Conservation (phyloP, 2,329 filamentous ascomycete species). For the Fusarium sp. region DNA sequence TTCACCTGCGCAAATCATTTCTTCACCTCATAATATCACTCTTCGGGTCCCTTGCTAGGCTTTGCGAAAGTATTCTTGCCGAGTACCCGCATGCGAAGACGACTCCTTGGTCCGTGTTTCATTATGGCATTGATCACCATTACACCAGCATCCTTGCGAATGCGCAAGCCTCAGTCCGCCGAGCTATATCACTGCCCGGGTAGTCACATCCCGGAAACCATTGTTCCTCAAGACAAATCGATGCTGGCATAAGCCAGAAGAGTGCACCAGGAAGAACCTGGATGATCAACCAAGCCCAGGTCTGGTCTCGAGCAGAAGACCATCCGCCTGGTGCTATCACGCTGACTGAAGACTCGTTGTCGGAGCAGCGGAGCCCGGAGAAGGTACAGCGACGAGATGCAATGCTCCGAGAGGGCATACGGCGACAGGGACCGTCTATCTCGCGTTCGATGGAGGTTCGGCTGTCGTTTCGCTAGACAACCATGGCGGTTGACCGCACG, state of each 20-base stretch:
- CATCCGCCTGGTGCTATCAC: neutral
- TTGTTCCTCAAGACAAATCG: neutral
- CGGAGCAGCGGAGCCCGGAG: conserved; percentile 29
- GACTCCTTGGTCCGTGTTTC: neutral
- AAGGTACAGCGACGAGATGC: conserved; percentile 29
- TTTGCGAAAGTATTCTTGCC: neutral
- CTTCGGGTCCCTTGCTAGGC: neutral
- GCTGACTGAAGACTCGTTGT: conserved; percentile 6
- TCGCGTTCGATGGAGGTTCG: neutral
- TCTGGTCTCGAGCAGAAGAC: neutral
- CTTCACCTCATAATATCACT: neutral
- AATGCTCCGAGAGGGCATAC: neutral
- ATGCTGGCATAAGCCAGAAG: neutral
- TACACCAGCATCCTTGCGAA: neutral
- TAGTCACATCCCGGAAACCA: neutral
- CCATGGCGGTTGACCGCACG: neutral
- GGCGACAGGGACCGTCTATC: neutral
- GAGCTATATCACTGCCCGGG: neutral
- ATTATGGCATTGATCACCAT: neutral
- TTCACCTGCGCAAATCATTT: neutral
- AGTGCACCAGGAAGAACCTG: neutral
- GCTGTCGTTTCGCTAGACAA: neutral
- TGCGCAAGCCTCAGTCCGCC: neutral
- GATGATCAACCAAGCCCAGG: neutral
- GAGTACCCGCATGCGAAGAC: neutral